Evolutionary conservation across 2,329 filamentous ascomycete species (phyloP).

Genomic region (Ceratocystis variospora): DNA sequence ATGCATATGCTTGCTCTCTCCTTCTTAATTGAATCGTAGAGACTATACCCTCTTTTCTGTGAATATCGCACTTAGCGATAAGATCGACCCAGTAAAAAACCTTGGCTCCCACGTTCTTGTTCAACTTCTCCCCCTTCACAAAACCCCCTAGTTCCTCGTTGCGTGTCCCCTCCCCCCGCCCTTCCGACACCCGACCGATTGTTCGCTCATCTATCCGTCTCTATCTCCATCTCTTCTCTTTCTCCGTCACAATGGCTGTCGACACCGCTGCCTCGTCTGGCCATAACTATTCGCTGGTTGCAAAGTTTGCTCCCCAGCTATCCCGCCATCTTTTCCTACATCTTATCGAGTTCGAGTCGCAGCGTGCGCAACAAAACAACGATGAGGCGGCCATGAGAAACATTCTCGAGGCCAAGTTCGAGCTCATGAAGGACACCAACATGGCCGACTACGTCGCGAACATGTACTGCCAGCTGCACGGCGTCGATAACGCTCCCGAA

Average conservation of each 20-base stretch:
- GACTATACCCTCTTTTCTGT: background rate
- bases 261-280: constrained; percentile 14
- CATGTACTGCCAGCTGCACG: constrained; percentile 79
- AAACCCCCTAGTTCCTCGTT: background rate
- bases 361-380: constrained; percentile 64
- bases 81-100: constrained; percentile 1
- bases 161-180: background rate
- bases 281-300: constrained; percentile 20
- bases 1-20: background rate
- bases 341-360: constrained; percentile 78
- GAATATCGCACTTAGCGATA: background rate
- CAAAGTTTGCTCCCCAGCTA: constrained; percentile 74
- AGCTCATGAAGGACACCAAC: constrained; percentile 78
- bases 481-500: constrained; percentile 59
- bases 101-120: constrained; percentile 1
- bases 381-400: constrained; percentile 46
- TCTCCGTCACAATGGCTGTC: constrained; percentile 17
- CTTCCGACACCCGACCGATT: background rate
- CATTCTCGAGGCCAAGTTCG: constrained; percentile 76
- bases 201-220: background rate
- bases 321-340: constrained; percentile 95
- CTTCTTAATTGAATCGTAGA: constrained; percentile 10
- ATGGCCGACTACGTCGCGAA: constrained; percentile 97
- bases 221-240: background rate
- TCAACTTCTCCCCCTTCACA: background rate